phyloP scores from a whole-genome alignment of 306 rosid species.

The Glycine soja region DNA sequence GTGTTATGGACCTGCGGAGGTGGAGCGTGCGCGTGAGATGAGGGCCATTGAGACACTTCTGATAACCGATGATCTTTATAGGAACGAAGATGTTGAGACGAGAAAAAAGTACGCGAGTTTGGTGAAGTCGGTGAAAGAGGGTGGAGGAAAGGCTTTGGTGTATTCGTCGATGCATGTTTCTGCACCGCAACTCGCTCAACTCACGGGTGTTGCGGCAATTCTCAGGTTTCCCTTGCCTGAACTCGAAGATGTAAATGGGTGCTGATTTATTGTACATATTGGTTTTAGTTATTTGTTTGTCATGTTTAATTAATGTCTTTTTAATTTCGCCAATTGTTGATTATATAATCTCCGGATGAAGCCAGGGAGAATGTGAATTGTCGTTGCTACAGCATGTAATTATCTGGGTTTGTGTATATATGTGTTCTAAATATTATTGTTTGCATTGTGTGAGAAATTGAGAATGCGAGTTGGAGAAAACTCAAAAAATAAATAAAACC shows the following conservation, averaged over 20 bases:
- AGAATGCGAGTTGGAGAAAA: too few relatives aligned
- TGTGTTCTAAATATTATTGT: background rate
- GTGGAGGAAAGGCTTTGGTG: conserved; percentile 55
- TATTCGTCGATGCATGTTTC: conserved; percentile 53
- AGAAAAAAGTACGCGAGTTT: conserved; percentile 27
- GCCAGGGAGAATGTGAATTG: too few relatives aligned
- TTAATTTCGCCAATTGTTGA: background rate
- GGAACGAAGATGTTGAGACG: conserved; percentile 32
- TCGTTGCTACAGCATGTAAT: background rate
- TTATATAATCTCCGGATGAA: too few relatives aligned
- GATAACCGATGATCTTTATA: conserved; percentile 49
- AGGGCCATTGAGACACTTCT: conserved; percentile 52
- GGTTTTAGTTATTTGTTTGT: conserved; percentile 30
- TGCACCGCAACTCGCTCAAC: conserved; percentile 27
- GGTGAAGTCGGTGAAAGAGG: conserved; percentile 45
- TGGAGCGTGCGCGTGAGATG: conserved; percentile 53
- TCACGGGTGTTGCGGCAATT: conserved; percentile 52
- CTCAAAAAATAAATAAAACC: too few relatives aligned
- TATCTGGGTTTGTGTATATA: background rate
- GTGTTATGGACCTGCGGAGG: conserved; percentile 47
- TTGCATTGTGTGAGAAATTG: background rate
- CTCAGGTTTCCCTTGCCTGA: conserved; percentile 61
- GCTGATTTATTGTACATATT: background rate
- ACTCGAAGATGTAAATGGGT: background rate
- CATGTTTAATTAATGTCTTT: background rate